A percentile compares a stretch with the other conserved stretches of the same genome.
phyloP scores from a whole-genome alignment of 371 early-diverging fungal species.

The Mortierella sp. region DNA sequence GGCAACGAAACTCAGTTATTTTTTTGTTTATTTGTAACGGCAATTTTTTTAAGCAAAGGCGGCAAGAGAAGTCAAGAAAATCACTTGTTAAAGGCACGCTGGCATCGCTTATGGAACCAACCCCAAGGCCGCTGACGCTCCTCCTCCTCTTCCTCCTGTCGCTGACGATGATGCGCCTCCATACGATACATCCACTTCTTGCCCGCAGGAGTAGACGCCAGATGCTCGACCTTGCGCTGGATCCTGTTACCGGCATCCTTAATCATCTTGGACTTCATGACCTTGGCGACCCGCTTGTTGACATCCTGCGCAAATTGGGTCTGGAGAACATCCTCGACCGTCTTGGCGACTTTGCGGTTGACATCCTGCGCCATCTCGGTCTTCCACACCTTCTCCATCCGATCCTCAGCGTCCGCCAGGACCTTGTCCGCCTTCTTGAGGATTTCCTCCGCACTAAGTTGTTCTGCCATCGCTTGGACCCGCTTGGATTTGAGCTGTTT shows the following conservation, averaged over 20 bases:
- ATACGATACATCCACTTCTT: conserved; percentile 1
- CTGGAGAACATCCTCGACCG: neutral
- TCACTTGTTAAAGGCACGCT: neutral
- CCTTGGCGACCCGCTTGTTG: neutral
- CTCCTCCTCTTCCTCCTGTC: neutral
- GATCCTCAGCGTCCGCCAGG: neutral
- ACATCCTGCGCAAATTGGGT: conserved; percentile 8
- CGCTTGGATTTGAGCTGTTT: neutral
- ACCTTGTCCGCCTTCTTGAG: conserved; percentile 7
- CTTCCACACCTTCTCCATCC: conserved; percentile 6
- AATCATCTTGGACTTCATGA: neutral
- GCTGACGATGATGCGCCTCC: neutral
- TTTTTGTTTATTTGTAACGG: neutral
- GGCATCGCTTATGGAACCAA: neutral
- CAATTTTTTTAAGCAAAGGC: neutral
- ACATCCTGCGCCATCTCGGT: conserved; percentile 4
- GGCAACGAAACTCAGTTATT: neutral
- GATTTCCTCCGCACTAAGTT: neutral
- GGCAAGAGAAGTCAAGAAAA: neutral
- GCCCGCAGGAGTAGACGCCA: conserved; percentile 9
- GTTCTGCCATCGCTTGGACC: neutral
- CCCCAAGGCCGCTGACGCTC: neutral
- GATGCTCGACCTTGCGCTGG: neutral
- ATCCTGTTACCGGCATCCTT: neutral
- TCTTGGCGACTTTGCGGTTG: neutral